Percentiles rank a stretch among this genome's conserved stretches.
phyloP scores from a whole-genome alignment of 148 eudicot species.

The Diospyros kaki region DNA sequence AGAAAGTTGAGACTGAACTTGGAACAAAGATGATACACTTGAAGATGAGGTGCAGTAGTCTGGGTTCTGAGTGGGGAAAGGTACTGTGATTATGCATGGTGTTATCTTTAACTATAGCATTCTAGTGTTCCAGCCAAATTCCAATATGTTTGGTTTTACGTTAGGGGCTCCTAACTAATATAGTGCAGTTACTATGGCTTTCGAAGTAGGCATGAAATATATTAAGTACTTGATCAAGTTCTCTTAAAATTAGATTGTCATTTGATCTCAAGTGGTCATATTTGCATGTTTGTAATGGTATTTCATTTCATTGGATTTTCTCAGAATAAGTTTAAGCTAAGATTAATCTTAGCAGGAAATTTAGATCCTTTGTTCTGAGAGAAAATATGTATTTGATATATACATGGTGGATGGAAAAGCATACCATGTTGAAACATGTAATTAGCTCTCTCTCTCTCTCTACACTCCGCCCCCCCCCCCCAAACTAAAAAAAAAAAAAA shows the following conservation, averaged over 20 bases:
- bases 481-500: no score
- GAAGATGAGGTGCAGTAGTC: conserved; percentile 89
- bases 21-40: conserved; percentile 90
- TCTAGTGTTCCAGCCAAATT: background rate
- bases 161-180: background rate
- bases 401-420: background rate
- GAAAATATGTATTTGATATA: background rate
- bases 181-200: background rate
- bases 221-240: background rate
- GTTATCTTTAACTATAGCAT: background rate
- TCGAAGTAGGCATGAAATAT: background rate
- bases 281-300: background rate
- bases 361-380: background rate
- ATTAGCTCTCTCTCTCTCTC: background rate
- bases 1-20: conserved; percentile 71
- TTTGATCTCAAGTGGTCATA: background rate
- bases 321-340: background rate
- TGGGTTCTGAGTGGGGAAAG: conserved; percentile 93
- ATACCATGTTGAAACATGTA: background rate
- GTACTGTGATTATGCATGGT: conserved; percentile 26
- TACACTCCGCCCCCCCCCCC: no score
- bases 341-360: background rate
- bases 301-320: background rate
- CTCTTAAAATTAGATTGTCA: background rate
- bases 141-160: background rate